Conservation (phyloP, 2,329 filamentous ascomycete genomes). For the Fusarium clavum region DNA sequence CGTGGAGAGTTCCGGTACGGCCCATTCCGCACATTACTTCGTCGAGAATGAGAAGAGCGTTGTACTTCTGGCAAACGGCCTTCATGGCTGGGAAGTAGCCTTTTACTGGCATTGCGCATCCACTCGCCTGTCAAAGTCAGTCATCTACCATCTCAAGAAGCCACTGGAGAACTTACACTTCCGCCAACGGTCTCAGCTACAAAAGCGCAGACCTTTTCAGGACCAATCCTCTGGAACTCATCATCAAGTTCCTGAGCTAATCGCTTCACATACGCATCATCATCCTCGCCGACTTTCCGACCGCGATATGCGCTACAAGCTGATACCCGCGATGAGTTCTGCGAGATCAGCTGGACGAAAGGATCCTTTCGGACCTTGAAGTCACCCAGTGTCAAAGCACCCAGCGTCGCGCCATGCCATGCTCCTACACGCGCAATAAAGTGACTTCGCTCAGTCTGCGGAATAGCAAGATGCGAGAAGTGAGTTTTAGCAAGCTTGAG, state of each 20-base stretch:
- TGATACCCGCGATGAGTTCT: slow-evolving; percentile 25
- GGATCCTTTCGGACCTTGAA: slow-evolving; percentile 41
- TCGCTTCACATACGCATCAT: slow-evolving; percentile 54
- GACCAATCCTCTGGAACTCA: slow-evolving; percentile 59
- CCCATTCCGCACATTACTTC: slow-evolving; percentile 78
- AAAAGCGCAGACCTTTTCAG: slow-evolving; percentile 61
- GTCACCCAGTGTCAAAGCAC: slow-evolving; percentile 33
- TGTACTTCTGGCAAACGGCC: slow-evolving; percentile 65
- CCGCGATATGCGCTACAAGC: slow-evolving; percentile 26
- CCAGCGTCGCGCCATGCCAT: slow-evolving; percentile 38
- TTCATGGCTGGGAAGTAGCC: slow-evolving; percentile 68
- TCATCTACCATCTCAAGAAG: too few relatives aligned
- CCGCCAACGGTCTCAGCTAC: slow-evolving; percentile 60
- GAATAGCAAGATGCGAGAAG: slow-evolving; percentile 32
- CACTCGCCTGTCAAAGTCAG: slow-evolving; percentile 23
- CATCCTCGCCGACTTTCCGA: neutral
- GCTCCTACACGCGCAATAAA: slow-evolving; percentile 36
- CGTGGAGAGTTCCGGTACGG: slow-evolving; percentile 69
- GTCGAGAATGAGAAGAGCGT: slow-evolving; percentile 66
- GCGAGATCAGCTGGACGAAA: slow-evolving; percentile 31
- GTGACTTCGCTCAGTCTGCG: slow-evolving; percentile 28
- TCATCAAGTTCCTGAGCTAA: slow-evolving; percentile 59
- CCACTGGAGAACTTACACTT: slow-evolving; percentile 21
- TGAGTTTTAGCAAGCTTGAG: slow-evolving; percentile 41
- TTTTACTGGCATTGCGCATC: slow-evolving; percentile 34